Base-by-base conservation (phyloP, 2,329 filamentous ascomycete species). In the Sphaceloma murrayae region DNA sequence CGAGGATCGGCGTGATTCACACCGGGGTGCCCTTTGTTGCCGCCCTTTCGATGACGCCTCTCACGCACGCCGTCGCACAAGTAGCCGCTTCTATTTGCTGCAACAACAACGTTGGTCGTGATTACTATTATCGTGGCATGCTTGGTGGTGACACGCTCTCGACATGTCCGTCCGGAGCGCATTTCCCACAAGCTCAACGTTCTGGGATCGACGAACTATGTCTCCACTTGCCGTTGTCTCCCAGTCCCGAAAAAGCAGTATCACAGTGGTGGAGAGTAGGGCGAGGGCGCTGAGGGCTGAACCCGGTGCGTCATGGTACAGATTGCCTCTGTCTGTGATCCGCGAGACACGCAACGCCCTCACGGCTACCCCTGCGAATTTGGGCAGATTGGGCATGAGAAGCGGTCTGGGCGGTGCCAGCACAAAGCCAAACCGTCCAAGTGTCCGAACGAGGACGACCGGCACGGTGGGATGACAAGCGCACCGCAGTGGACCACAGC, bases 291-390 rank as follows among this genome's bases (percentile, higher is more conserved):
- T 36, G 17, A 22, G 33, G 33, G 33, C 16, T 22, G 5, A 13
- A 18, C 22, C 36, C 18, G 27, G 24, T 40, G 36, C 36, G 36
- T 40, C 36, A 40, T 40, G 36, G 24, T 30, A 30, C 36, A 40
- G 27, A 26, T 30, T 36, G 27, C 36, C 36, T 40, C 24, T 40
- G 36, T 19, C 11, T 38, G n/a, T 18, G n/a, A 14, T 17, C 36
- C 36, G 36, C 13, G 36, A 40, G 22, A 40, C 36, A 40, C 24
- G 36, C 36, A 40, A 40, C 36, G 36, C 36, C 36, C 24, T 40
- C 36, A 40, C 36, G 36, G 36, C 36, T 40, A 40, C 36, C 36
- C 36, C 36, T 40, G 36, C 36, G 19, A 40, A 40, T 40, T 40
- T 40, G 13, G 22, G 22, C 36, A 40, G 30, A 40, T 29, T 14